These are phyloP conservation scores for Naganishia kalamii DNA, from an alignment of 768 basidiomycete genomes.

Conservation along the genomic window DNA sequence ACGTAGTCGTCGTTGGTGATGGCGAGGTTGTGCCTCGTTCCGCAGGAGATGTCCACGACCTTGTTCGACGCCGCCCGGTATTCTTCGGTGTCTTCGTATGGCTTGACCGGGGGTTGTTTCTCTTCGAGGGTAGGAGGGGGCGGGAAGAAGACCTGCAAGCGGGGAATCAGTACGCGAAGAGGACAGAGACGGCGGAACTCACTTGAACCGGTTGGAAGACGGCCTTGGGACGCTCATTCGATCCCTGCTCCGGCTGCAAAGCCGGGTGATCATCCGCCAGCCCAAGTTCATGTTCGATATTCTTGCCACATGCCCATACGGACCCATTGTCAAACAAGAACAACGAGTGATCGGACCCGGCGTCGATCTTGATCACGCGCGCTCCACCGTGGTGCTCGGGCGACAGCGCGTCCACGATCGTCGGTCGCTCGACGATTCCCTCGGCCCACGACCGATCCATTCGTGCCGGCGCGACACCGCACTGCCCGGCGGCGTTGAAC, in stretches of 20 bases:
- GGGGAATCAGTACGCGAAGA: neutral
- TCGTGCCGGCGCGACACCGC: constrained; percentile 51
- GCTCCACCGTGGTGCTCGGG: constrained; percentile 46
- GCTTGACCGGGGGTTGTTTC: constrained; percentile 39
- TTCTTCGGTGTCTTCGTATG: constrained; percentile 33
- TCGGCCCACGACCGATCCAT: constrained; percentile 39
- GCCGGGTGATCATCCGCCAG: constrained; percentile 50
- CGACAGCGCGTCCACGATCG: constrained; percentile 42
- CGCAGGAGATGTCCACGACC: constrained; percentile 47
- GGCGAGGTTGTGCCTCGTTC: constrained; percentile 48
- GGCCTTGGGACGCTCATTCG: constrained; percentile 26
- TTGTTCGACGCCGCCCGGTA: constrained; percentile 35
- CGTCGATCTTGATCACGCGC: constrained; percentile 56
- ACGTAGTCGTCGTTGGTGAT: constrained; percentile 47
- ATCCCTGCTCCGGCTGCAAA: constrained; percentile 23
- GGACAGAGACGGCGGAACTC: neutral
- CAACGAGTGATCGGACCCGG: constrained; percentile 75
- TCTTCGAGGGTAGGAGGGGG: constrained; percentile 46
- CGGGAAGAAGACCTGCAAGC: constrained; percentile 47
- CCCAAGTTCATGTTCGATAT: constrained; percentile 75
- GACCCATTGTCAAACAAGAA: constrained; percentile 78
- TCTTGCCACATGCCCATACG: constrained; percentile 80
- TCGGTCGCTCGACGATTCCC: constrained; percentile 37
- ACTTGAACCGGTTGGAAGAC: constrained; percentile 29
- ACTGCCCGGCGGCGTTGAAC: constrained; percentile 74